Base-by-base conservation (phyloP, 352 stramenopile species). In the Globisporangium canariense region DNA sequence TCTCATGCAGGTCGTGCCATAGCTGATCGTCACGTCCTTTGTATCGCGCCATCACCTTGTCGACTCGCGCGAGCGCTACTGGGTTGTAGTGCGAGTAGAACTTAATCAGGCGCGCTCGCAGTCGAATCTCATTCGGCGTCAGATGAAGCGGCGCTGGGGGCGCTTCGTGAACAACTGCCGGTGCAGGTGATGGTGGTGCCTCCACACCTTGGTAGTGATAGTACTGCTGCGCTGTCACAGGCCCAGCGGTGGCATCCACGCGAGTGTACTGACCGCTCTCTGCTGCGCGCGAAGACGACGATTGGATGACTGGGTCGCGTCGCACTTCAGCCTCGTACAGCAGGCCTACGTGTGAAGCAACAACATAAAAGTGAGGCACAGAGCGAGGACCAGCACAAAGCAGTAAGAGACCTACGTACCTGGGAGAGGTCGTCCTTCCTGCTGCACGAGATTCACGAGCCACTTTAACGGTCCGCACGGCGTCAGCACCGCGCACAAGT, bases 401-500 rank as follows among this genome's bases (percentile, higher is more conserved):
- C n/a, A 20, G 22, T 20, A 16, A 54, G 4, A 18, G 50, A 14
- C 2, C 18, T n/a, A 57, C 53, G 38, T 70, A 91, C 86, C 97
- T 65, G 97, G 96, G 18, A 99, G 83, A 0, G 88, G 81, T 0
- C 87, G 79, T 13, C 87, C 86, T 68, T 96, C 82, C 58, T 97
- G 81, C 62, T 98, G 91, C 61, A 99, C 97, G 2, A 99, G 76
- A 55, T 98, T 93, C 11, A 97, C 94, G 16, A 99, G 79, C 59
- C 90, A 96, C 64, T 98, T 98, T 28, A 99, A 74, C 22, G 98
- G 98, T 4, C 98, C 98, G 76, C 96, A 99, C 0, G 98, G 98
- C n/a, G 97, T 98, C n/a, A 99, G 75, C 8, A 99, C 98, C 3
- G 98, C 98, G 68, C 96, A 99, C n/a, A 99, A 75, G 79, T 99